These are phyloP conservation scores for Fusarium succisae DNA, from an alignment of 2,329 filamentous ascomycete species.

Conservation along the genomic window DNA sequence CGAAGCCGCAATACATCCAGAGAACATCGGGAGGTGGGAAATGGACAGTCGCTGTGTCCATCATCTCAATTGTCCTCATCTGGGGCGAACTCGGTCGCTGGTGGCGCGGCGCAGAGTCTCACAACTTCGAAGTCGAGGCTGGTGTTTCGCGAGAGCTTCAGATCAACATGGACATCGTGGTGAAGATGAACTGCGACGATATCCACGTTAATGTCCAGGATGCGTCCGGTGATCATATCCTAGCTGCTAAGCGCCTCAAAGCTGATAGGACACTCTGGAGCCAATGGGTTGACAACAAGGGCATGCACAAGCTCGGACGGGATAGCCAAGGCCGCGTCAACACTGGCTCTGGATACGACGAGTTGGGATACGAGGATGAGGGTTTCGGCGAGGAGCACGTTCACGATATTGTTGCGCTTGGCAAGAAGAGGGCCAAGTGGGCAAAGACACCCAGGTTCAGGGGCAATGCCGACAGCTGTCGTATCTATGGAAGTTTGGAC, in stretches of 20 bases:
- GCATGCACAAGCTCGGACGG: constrained; percentile 67
- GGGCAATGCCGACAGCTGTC: constrained; percentile 75
- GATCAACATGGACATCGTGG: constrained; percentile 94
- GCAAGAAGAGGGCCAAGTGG: constrained; percentile 70
- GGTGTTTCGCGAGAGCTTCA: constrained; percentile 87
- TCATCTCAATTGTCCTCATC: constrained; percentile 78
- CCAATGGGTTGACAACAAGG: constrained; percentile 80
- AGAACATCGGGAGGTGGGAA: constrained; percentile 87
- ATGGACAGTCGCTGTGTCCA: constrained; percentile 86
- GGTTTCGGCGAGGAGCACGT: constrained; percentile 84
- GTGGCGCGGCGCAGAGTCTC: constrained; percentile 84
- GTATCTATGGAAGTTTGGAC: constrained; percentile 88
- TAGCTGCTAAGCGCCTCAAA: constrained; percentile 78
- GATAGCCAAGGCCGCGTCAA: constrained; percentile 64
- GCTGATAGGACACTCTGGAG: constrained; percentile 83
- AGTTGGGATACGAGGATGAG: constrained; percentile 62
- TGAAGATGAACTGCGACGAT: constrained; percentile 86
- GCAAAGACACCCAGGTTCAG: constrained; percentile 78
- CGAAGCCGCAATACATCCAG: constrained; percentile 91
- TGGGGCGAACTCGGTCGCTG: constrained; percentile 82
- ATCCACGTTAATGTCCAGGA: constrained; percentile 98
- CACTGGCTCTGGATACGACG: constrained; percentile 61
- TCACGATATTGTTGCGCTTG: constrained; percentile 85
- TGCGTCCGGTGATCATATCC: constrained; percentile 88
- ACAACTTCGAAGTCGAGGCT: constrained; percentile 94